Base-by-base conservation (phyloP, 2,329 filamentous ascomycete genomes). In the Rachicladosporium sp. region DNA sequence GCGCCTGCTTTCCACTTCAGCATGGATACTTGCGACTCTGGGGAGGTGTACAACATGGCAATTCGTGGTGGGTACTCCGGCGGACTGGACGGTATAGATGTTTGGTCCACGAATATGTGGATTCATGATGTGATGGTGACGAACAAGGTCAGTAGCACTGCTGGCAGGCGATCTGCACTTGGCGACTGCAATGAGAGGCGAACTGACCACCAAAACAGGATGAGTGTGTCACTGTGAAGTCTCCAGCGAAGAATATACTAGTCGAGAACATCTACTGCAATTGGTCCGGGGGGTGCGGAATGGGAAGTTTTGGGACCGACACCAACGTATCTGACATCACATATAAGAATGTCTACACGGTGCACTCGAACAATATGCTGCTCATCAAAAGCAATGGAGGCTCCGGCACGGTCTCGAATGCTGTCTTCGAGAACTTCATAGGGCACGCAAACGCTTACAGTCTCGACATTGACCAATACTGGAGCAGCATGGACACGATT, bases 241-340 rank as follows among this genome's bases (percentile, higher is more conserved):
- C 60, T 34, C 67, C 69, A 1, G 60, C 70, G 3, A 60, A 65
- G 38, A 67, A 76, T 51, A 66, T 77, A 30, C 60, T 76, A n/a
- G 56, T 77, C 30, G 73, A 78, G 49, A 71, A 69, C 46, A 65
- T 78, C 43, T 73, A 74, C 58, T 78, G 74, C 60, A 78, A 78
- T 60, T 73, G 67, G 67, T 70, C 65, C n/a, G 74, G 73, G 10
- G 72, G 54, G 29, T 74, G 70, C 46, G 72, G 68, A 8, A 71
- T 78, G 48, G 74, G 74, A 29, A 74, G 70, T 3, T 62, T 78
- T 2, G 66, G 63, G 4, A 55, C 58, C 9, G 63, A 65, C 41
- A 69, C 57, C 41, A 61, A 68, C 43, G 69, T 76, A 51, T 67
- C 66, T 31, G 58, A 72, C 43, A 63, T 77, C 43, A 54, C 60